These are phyloP conservation scores for Mollisia scopiformis DNA, from an alignment of 2,329 filamentous ascomycete species.

Conservation along the genomic window DNA sequence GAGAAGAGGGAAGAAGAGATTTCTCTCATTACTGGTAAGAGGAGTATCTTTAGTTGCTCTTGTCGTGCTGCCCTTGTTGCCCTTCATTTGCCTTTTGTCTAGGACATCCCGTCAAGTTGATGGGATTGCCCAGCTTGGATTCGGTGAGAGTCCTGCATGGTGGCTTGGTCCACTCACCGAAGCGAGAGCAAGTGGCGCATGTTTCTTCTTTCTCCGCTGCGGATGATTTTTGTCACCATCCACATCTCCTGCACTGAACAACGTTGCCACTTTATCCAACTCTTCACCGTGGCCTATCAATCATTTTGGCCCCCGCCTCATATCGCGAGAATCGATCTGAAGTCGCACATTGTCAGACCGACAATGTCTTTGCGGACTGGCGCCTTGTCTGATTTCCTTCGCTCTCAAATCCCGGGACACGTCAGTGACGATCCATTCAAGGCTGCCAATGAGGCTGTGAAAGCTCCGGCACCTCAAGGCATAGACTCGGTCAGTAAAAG, in stretches of 20 bases:
- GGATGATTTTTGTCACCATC: neutral
- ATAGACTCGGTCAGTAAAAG: neutral
- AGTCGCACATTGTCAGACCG: neutral
- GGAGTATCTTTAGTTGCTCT: too few relatives aligned
- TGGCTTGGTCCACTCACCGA: too few relatives aligned
- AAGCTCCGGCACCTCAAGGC: neutral
- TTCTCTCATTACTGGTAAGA: too few relatives aligned
- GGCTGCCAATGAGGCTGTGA: neutral
- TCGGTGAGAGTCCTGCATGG: too few relatives aligned
- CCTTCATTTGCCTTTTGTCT: too few relatives aligned
- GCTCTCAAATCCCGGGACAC: neutral
- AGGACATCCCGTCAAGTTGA: too few relatives aligned
- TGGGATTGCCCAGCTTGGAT: too few relatives aligned
- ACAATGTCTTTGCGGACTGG: neutral
- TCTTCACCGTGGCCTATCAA: neutral
- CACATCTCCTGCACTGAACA: too few relatives aligned
- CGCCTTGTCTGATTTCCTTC: neutral
- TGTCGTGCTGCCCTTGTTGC: too few relatives aligned
- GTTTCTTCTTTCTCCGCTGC: neutral
- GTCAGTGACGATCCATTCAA: neutral
- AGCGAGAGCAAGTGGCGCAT: too few relatives aligned
- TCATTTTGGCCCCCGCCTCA: neutral
- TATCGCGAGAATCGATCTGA: neutral
- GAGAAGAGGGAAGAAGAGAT: too few relatives aligned
- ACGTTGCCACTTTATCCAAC: neutral